Conservation (phyloP, 257 asterid genomes). For the Gynochthodes officinalis region DNA sequence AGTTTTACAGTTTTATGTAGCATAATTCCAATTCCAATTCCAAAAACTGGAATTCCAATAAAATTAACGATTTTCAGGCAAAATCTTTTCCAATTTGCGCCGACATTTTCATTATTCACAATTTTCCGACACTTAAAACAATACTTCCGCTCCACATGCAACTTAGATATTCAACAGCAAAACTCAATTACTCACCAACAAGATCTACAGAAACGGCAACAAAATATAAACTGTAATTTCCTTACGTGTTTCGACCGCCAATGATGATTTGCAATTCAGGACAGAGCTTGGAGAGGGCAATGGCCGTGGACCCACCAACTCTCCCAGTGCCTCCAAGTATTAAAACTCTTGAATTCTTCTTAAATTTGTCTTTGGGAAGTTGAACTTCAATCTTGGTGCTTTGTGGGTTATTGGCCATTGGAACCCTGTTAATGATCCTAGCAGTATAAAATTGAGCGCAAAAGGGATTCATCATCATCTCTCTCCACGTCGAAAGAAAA, state of each 20-base stretch:
- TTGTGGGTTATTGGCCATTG: constrained; percentile 27
- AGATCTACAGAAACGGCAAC: background rate
- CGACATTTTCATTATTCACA: background rate
- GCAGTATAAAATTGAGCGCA: constrained; percentile 44
- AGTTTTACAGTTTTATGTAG: too few species aligned
- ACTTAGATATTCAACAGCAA: too few species aligned
- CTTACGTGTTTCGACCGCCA: constrained; percentile 83
- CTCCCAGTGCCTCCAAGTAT: constrained; percentile 97
- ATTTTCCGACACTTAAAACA: background rate
- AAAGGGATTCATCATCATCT: constrained; percentile 15
- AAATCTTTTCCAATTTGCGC: too few species aligned
- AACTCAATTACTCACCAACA: too few species aligned
- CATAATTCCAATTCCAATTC: background rate
- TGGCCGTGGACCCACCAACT: constrained; percentile 94
- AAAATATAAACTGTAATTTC: background rate
- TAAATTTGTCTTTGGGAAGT: constrained; percentile 44
- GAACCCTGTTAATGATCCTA: constrained; percentile 25
- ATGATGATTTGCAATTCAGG: constrained; percentile 60
- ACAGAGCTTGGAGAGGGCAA: constrained; percentile 69
- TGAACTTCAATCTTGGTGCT: constrained; percentile 32
- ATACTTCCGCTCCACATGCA: too few species aligned
- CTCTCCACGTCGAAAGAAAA: background rate
- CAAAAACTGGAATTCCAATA: background rate
- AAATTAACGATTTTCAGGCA: background rate
- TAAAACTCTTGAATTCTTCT: constrained; percentile 52